Base-by-base conservation (phyloP, 2,329 filamentous ascomycete species). In the Colletotrichum melonis region DNA sequence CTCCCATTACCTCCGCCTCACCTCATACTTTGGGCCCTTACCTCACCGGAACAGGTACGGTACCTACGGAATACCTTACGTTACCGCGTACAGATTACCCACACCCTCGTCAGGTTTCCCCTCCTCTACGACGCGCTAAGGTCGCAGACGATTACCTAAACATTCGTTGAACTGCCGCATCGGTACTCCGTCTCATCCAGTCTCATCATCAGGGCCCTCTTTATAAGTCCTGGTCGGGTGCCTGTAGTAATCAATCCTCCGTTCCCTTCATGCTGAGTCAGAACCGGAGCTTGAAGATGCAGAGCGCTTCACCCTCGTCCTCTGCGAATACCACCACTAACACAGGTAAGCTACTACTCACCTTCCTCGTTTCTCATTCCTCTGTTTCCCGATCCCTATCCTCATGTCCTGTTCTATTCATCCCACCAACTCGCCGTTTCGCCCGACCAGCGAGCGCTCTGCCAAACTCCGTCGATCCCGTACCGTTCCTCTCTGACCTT, bases 241-340 rank as follows among this genome's bases (percentile, higher is more conserved):
- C 72, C 72, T 74, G 72, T 75, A 73, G 73, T 75, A 69, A 75
- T 75, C 73, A 74, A 73, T 73, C 57, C 26, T 73, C 73, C 73
- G 65, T 74, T 71, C 66, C 65, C 65, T 69, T 74, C 73, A 75
- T 75, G 73, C 73, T 75, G 73, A 75, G 69, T 75, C 73, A 75
- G 73, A 75, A 69, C 71, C 73, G 73, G 73, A 70, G 70, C 73
- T 68, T 74, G 73, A 70, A 75, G 70, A 75, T 75, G 73, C 73
- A 74, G 70, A 73, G 66, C 73, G 70, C 73, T 63, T 74, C 72
- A 42, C 71, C 71, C 55, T 73, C 71, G 62, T 56, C 71, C 35
- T 73, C 71, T 73, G 71, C 71, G 71, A 73, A 70, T 65, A 74
- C 59, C 71, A 73, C 63, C 69, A 74, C 64, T 73, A 75, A 70